phyloP scores from a whole-genome alignment of 202 grass and related monocot species.

The Bolboschoenoplectus hybrid region DNA sequence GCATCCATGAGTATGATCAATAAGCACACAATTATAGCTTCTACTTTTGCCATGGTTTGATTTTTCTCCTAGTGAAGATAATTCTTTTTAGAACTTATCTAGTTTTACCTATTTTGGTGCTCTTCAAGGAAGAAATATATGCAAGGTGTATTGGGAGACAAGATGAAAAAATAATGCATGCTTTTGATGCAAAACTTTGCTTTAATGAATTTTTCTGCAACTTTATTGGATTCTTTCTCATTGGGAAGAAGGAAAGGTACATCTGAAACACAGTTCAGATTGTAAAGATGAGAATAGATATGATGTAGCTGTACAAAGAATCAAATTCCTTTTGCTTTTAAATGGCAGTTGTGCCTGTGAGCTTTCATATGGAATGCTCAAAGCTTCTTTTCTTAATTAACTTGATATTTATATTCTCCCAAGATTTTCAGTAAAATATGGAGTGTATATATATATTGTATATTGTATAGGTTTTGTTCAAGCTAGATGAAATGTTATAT shows the following conservation, averaged over 20 bases:
- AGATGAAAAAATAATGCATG: neutral
- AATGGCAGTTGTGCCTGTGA: constrained; percentile 2
- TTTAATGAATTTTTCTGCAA: neutral
- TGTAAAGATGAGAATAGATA: neutral
- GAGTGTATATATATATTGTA: neutral
- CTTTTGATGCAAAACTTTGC: constrained; percentile 11
- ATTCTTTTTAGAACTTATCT: neutral
- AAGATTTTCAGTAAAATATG: neutral
- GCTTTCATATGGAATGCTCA: neutral
- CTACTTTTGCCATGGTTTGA: constrained; percentile 70
- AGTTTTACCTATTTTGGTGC: constrained; percentile 26
- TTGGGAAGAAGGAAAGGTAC: constrained; percentile 26
- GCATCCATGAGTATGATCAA: constrained; percentile 79
- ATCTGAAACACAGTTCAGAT: constrained; percentile 6
- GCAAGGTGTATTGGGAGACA: constrained; percentile 10
- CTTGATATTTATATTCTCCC: neutral
- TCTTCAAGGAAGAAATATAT: constrained; percentile 29
- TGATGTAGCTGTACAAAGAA: neutral
- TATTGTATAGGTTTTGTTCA: neutral
- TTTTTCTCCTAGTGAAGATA: neutral
- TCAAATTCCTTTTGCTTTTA: constrained; percentile 31
- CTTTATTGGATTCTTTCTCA: constrained; percentile 40
- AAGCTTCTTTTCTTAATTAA: neutral
- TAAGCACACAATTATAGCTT: constrained; percentile 64
- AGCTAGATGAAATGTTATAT: neutral